Evolutionary conservation across 352 stramenopile genomes (phyloP), one percentile per base, ranked within the genome.

Genomic region (Pythium folliculosum): DNA sequence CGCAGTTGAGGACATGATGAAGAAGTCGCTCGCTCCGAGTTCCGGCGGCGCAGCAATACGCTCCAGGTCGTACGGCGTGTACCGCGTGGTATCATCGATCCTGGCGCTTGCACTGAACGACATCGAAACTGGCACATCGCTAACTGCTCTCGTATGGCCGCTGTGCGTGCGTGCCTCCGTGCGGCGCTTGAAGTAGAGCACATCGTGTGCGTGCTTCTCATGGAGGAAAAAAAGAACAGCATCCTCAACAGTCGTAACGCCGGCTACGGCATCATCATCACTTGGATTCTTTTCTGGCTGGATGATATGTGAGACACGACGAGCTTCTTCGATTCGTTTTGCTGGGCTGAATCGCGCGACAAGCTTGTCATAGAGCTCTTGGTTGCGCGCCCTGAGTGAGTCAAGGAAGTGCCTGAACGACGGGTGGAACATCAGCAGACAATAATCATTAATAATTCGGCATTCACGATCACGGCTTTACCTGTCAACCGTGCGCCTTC

Each of bases 201-300:
- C 64, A 50, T 92, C 82, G 52, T 75, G 76, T n/a, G 71, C 79
- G 70, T 91, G 82, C 59, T 89, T 92, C 45, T 84, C 77, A 21
- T 78, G 66, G 60, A 92, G 50, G 47, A 92, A 92, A 52, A 88
- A 88, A 37, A 92, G 40, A 13, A 92, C 80, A 0, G 84, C 82
- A 30, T 91, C 82, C 66, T 92, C 84, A 27, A 91, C 78, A 1
- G 66, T 75, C 13, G 75, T 62, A 27, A 73, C 50, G 7, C 44
- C 55, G 12, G 53, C 32, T 21, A 69, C 13, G 48, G 53, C 53
- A 17, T 72, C 58, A 3, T 62, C 49, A 38, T 65, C 58, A 23
- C 22, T 37, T 2, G 16, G 8, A 22, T 23, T 38, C 9, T 17
- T 17, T 25, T 51, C 54, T 19, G 48, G 30, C 16, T 63, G 22